Base-by-base conservation (phyloP, 129 eudicot genomes). In the Cynara cardunculus region DNA sequence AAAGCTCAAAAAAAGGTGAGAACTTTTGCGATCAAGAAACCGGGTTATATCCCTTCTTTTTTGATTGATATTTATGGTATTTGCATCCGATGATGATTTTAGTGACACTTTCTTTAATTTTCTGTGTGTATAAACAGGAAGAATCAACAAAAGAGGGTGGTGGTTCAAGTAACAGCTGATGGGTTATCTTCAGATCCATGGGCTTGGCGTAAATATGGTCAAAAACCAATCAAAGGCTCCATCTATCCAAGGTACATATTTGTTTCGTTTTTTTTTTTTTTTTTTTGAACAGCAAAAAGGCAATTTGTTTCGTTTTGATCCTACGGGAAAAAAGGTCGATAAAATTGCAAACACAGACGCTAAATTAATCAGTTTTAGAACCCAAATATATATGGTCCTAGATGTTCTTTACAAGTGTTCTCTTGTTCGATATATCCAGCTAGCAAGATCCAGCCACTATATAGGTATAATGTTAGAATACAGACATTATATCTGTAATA, bases 161-260 rank as follows among this genome's bases (percentile, higher is more conserved):
- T 91, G 71, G 83, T 89, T 59, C 89, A 89, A 80, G 97, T 84
- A 16, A 39, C 89, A 35, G 94, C 88, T 0, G 98, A 92, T 71
- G 96, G 89, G 18, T 85, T 87, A 26, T 74, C 90, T 53, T 83
- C 98, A 0, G 98, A 94, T 87, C 77, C 84, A 83, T 94, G 98
- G 98, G 97, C 97, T 83, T 94, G 98, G 98, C 91, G 98, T 19
- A 94, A 94, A 83, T 94, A 94, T 82, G 98, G 98, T 44, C 96
- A 94, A 69, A 94, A 94, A 81, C 93, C 95, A 7, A 94, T 94
- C 74, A 94, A 94, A 77, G 98, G 98, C 64, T 94, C 98, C 8
- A 93, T 93, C 19, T 90, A 89, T 92, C 98, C 98, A 28, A 92
- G 98, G 98, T 94, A 72, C 3, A 32, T 70, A 74, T n/a, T 73